These are phyloP conservation scores for Clohesyomyces aquaticus DNA, from an alignment of 495 filamentous ascomycete species.

Conservation along the genomic window DNA sequence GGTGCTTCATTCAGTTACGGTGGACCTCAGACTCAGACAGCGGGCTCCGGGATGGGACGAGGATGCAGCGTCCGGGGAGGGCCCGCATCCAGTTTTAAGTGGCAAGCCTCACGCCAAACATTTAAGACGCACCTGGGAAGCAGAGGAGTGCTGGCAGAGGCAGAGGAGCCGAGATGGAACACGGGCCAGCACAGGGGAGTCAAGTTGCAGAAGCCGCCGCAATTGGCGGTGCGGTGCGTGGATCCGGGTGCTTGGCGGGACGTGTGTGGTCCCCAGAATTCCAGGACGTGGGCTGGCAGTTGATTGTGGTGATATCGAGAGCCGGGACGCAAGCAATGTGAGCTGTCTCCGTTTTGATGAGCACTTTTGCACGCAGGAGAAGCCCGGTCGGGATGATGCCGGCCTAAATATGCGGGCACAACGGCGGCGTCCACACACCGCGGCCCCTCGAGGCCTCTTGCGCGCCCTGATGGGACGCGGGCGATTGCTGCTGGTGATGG, in stretches of 20 bases:
- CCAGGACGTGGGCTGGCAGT: constrained; percentile 21
- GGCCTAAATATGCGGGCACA: constrained; percentile 17
- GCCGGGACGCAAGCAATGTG: constrained; percentile 10
- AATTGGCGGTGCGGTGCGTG: constrained; percentile 29
- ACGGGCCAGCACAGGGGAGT: constrained; percentile 12
- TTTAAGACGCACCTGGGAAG: neutral
- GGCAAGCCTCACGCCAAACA: constrained; percentile 31
- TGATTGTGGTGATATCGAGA: constrained; percentile 22
- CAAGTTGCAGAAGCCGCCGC: constrained; percentile 21
- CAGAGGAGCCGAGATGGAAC: constrained; percentile 6
- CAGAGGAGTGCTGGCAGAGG: neutral
- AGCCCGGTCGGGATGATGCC: constrained; percentile 28
- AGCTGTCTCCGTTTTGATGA: constrained; percentile 8
- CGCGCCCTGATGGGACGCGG: too few species aligned
- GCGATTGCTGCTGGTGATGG: constrained; percentile 5
- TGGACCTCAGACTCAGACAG: constrained; percentile 24
- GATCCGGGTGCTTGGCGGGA: constrained; percentile 31
- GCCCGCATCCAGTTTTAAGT: constrained; percentile 14
- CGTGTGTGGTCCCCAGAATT: constrained; percentile 12
- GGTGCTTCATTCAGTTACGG: constrained; percentile 34
- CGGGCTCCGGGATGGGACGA: constrained; percentile 13
- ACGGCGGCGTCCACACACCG: constrained; percentile 4
- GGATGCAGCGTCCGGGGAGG: constrained; percentile 17
- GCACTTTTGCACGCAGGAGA: constrained; percentile 8
- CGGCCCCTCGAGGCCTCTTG: neutral